These are phyloP conservation scores for Xenoacremonium recifei DNA, from an alignment of 2,329 filamentous ascomycete species.

Conservation along the genomic window DNA sequence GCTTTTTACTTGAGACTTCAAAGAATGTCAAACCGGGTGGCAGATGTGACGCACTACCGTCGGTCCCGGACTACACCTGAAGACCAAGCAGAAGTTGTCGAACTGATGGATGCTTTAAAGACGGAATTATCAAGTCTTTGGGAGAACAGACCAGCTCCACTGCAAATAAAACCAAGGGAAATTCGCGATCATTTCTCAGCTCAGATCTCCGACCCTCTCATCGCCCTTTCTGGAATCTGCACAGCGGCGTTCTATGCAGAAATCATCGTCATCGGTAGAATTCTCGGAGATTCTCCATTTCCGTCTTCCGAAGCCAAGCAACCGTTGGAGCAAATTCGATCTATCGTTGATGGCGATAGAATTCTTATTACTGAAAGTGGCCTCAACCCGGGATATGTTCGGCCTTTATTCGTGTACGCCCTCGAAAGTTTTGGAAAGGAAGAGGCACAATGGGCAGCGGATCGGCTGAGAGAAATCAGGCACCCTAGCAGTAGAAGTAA, in stretches of 20 bases:
- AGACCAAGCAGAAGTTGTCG: background rate
- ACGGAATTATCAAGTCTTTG: background rate
- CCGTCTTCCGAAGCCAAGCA: background rate
- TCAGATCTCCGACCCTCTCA: background rate
- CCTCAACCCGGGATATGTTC: background rate
- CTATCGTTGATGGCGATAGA: background rate
- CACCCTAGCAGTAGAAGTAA: conserved; percentile 7
- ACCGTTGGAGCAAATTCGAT: background rate
- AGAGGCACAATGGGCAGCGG: background rate
- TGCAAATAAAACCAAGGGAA: background rate
- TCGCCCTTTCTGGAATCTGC: background rate
- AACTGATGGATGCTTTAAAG: background rate
- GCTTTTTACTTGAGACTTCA: background rate
- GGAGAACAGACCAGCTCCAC: background rate
- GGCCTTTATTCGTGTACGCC: conserved; percentile 1
- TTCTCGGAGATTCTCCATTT: background rate
- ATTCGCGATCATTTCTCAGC: background rate
- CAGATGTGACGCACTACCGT: background rate
- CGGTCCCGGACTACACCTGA: background rate
- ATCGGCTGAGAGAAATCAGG: background rate
- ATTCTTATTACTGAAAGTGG: background rate
- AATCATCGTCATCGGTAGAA: background rate
- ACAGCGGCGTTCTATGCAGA: background rate
- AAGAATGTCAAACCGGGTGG: background rate
- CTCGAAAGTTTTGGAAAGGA: conserved; percentile 1